phyloP scores from a whole-genome alignment of 2,329 filamentous ascomycete genomes.

The Fusarium sp. region DNA sequence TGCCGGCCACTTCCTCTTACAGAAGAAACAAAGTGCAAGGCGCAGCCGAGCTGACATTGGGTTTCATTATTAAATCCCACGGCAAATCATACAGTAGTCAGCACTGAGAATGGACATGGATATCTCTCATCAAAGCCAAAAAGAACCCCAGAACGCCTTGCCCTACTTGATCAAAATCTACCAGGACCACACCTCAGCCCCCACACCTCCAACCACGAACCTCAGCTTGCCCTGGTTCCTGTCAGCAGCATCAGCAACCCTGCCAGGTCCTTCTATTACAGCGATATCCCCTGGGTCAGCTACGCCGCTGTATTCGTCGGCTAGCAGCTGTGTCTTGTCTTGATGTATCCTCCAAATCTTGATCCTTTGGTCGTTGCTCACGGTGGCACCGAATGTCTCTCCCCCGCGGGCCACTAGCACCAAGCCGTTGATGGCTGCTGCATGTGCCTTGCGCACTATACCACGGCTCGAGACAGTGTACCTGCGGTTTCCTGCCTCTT shows the following conservation, averaged over 20 bases:
- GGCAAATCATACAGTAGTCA: not conserved
- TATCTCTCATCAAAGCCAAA: conserved; percentile 10
- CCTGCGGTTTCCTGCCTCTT: conserved; percentile 23
- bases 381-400: conserved; percentile 54
- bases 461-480: conserved; percentile 42
- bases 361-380: conserved; percentile 72
- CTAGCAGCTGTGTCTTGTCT: conserved; percentile 54
- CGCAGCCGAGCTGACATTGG: not conserved
- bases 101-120: not conserved
- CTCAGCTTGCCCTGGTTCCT: conserved; percentile 5
- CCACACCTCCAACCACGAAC: conserved; percentile 41
- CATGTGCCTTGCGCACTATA: conserved; percentile 68
- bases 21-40: conserved; percentile 2
- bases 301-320: conserved; percentile 68
- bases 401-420: conserved; percentile 48
- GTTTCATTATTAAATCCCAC: not conserved
- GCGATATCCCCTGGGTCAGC: conserved; percentile 66
- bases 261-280: conserved; percentile 2
- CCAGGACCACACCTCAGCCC: conserved; percentile 41
- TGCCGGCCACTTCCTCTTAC: conserved; percentile 4
- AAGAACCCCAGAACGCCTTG: conserved; percentile 2
- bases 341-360: conserved; percentile 62
- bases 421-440: conserved; percentile 76
- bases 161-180: conserved; percentile 2
- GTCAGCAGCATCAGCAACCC: not conserved